Percentiles rank a stretch among this genome's conserved stretches.
Conservation (phyloP, 2,329 filamentous ascomycete genomes). For the Sporothrix pseudoabietina region DNA sequence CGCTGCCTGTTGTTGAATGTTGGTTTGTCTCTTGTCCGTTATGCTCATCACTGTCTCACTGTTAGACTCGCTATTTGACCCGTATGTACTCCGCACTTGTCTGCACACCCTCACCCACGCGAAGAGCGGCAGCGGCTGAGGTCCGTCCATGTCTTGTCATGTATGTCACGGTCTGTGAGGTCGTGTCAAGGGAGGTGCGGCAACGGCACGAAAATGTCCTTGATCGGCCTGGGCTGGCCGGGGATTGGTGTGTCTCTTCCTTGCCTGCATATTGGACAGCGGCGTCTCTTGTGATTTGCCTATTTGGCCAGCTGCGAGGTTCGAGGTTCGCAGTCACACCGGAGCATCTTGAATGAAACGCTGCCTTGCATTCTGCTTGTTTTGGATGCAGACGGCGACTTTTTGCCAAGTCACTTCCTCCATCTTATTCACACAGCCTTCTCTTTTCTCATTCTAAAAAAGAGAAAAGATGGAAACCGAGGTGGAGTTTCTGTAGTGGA, state of each 20-base stretch:
- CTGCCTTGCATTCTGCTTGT: neutral
- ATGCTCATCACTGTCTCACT: neutral
- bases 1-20: neutral
- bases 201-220: slow-evolving; percentile 21
- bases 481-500: slow-evolving; percentile 11
- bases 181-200: slow-evolving; percentile 7
- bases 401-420: neutral
- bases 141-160: neutral
- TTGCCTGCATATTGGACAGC: neutral
- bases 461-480: neutral
- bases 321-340: slow-evolving; percentile 10
- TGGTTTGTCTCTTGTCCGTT: neutral
- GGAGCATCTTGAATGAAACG: neutral
- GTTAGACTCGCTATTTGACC: neutral
- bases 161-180: neutral
- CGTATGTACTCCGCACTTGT: neutral
- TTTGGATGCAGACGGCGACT: neutral
- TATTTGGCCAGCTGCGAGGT: neutral
- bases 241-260: slow-evolving; percentile 4
- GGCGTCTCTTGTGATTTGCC: neutral
- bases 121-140: neutral
- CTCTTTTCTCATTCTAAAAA: neutral
- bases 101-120: slow-evolving; percentile 5
- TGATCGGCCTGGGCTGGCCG: slow-evolving; percentile 13
- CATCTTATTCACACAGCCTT: neutral